Evolutionary conservation across 2,329 filamentous ascomycete species (phyloP).

Genomic region (Graphium sp.): DNA sequence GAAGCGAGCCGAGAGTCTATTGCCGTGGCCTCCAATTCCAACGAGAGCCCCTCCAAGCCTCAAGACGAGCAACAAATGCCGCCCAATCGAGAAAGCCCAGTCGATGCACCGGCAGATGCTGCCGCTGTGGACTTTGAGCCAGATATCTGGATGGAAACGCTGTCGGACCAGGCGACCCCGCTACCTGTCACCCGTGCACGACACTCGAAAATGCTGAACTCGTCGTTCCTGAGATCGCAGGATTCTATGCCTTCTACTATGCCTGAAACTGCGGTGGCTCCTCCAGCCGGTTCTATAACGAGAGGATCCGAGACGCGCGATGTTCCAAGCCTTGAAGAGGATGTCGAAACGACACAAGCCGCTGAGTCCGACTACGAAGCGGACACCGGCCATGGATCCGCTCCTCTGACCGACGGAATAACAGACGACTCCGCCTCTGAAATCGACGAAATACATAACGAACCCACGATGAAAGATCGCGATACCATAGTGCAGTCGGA

Average conservation of each 20-base stretch:
- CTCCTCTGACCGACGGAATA: background rate
- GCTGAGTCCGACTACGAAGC: background rate
- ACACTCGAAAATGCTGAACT: too few species aligned
- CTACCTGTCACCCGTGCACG: slow-evolving; percentile 9
- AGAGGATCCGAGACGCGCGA: too few species aligned
- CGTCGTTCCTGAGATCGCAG: too few species aligned
- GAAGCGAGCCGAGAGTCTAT: too few species aligned
- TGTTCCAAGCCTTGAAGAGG: background rate
- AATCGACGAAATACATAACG: background rate
- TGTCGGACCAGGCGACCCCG: slow-evolving; percentile 20
- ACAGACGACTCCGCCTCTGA: slow-evolving; percentile 1
- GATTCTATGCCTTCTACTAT: too few species aligned
- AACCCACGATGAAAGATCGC: slow-evolving; percentile 7
- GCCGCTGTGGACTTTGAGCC: slow-evolving; percentile 17
- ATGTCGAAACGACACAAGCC: background rate
- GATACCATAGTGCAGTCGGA: slow-evolving; percentile 31
- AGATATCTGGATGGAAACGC: slow-evolving; percentile 27
- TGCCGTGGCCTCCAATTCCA: too few species aligned
- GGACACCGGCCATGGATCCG: background rate
- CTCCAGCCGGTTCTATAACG: too few species aligned
- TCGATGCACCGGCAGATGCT: slow-evolving; percentile 5
- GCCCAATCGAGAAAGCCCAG: background rate
- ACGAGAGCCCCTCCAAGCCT: slow-evolving; percentile 10
- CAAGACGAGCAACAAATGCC: too few species aligned
- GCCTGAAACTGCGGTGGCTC: too few species aligned